phyloP scores from a whole-genome alignment of 2,329 filamentous ascomycete species.

The Aspergillus felis region DNA sequence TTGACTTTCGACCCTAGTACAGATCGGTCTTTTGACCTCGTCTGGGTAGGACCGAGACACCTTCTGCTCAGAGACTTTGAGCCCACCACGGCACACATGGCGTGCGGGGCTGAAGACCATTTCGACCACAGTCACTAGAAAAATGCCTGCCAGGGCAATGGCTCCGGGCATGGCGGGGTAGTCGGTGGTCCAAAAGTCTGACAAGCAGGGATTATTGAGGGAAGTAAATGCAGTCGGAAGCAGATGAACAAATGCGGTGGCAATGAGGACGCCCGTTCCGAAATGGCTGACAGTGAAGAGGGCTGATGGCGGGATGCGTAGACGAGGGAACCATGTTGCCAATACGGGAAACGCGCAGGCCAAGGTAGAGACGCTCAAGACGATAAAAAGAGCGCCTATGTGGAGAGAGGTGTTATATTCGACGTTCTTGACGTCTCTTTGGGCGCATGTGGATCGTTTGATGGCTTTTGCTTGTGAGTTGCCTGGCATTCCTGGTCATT shows the following conservation, averaged over 20 bases:
- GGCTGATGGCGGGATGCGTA: slow-evolving; percentile 51
- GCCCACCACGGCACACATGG: slow-evolving; percentile 24
- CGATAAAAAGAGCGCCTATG: slow-evolving; percentile 61
- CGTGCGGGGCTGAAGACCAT: slow-evolving; percentile 49
- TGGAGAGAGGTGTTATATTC: slow-evolving; percentile 62
- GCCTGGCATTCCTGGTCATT: background rate
- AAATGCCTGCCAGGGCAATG: slow-evolving; percentile 44
- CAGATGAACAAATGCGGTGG: slow-evolving; percentile 78
- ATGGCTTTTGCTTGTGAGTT: background rate
- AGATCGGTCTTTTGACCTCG: background rate
- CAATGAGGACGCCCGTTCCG: slow-evolving; percentile 79
- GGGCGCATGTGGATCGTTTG: slow-evolving; percentile 23
- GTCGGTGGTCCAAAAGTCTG: slow-evolving; percentile 43
- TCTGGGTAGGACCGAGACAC: background rate
- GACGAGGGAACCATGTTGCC: slow-evolving; percentile 55
- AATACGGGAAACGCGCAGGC: slow-evolving; percentile 66
- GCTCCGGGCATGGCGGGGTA: slow-evolving; percentile 48
- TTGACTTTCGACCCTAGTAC: slow-evolving; percentile 6
- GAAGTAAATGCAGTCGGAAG: slow-evolving; percentile 61
- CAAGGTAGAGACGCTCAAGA: slow-evolving; percentile 51
- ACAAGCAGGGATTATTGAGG: slow-evolving; percentile 50
- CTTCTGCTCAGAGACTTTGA: background rate
- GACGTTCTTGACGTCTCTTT: slow-evolving; percentile 18
- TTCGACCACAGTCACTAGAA: slow-evolving; percentile 50
- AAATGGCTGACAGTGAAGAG: slow-evolving; percentile 60